Evolutionary conservation across 345 rosid genomes (phyloP), one percentile per base, ranked within the genome.

Genomic region (Turnera subulata): DNA sequence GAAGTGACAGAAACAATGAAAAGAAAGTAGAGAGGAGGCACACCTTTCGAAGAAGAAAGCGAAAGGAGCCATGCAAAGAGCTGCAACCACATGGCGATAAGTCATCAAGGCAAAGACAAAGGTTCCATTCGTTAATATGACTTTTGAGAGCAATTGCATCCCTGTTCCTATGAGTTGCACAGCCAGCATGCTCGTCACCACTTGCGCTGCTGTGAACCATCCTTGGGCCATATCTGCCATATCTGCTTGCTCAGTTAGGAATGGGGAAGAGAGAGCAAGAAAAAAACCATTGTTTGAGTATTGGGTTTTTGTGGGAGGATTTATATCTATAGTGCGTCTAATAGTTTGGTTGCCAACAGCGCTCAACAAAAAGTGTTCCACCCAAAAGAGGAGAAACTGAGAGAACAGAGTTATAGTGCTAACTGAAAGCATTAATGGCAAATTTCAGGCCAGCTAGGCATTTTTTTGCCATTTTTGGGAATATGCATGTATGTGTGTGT

Each of bases 41-140:
- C 13, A 80, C 82, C 85, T 75, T 71, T 81, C 82, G 3, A 67
- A 53, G 58, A 50, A 67, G 49, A 78, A 60, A 56, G 80, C 85
- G 10, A 78, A 70, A 4, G 85, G 82, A 33, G 77, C 80, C n/a
- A 81, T 65, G 33, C 73, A 70, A 40, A 70, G 37, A 10, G 77
- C 73, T 2, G 82, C 85, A 22, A 81, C 76, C 14, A 81, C 46
- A 54, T 81, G 80, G 6, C 82, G 73, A 44, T 81, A 81, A 7
- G 85, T 44, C 71, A 75, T 62, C 44, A 81, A 61, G 1, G 85
- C 78, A 7, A 78, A 70, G 21, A 81, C 70, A 16, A 75, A 78
- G 20, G 70, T 67, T 6, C 85, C 85, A 7, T 73, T 39, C 9
- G 12, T 48, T 32, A 78, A 55, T 17, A 75, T 64, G 11, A 78